Evolutionary conservation across 208 protist genomes (phyloP), one percentile per base, ranked within the genome.

Genomic region (Leishmania turanica): DNA sequence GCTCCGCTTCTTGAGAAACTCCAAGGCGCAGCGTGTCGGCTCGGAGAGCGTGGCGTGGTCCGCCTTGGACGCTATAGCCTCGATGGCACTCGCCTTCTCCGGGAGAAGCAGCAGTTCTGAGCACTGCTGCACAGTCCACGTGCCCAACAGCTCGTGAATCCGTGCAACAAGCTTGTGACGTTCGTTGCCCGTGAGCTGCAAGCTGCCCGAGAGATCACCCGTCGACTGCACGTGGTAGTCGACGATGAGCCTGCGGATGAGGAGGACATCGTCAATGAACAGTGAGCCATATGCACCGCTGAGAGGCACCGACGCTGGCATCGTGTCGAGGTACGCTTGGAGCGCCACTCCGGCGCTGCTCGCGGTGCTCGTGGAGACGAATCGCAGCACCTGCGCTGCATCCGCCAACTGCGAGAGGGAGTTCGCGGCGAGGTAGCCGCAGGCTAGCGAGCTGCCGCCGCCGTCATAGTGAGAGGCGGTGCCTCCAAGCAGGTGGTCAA

Each of bases 351-450:
- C 13, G 31, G 73, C 45, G 9, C 9, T 77, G 53, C 51, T 19
- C 31, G 15, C 37, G 3, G 31, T 13, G 49, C 31, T 45, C 15
- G 49, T 66, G 34, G 31, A 58, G 17, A 65, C 73, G 53, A 15
- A 34, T n/a, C 73, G 73, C 27, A 77, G 47, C 34, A 64, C 51
- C 19, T 60, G 73, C 21, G 73, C 73, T 3, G 73, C 73, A 31
- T 77, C 54, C 37, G 73, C 73, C 51, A 77, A 60, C 73, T 77
- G 73, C 31, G 53, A 54, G n/a, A 77, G 37, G 21, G 73, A 27
- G 37, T 64, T 77, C 9, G 73, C 45, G 53, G 73, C 51, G 53
- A 77, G 51, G 73, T 64, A 62, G 3, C 73, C 3, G 34, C 34
- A 31, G 47, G 13, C 13, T 19, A 42, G 70, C 31, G 70, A 75